Evolutionary conservation across 1,139 yeast species (phyloP), one percentile per base, ranked within the genome.

Genomic region (Pichia sp.): DNA sequence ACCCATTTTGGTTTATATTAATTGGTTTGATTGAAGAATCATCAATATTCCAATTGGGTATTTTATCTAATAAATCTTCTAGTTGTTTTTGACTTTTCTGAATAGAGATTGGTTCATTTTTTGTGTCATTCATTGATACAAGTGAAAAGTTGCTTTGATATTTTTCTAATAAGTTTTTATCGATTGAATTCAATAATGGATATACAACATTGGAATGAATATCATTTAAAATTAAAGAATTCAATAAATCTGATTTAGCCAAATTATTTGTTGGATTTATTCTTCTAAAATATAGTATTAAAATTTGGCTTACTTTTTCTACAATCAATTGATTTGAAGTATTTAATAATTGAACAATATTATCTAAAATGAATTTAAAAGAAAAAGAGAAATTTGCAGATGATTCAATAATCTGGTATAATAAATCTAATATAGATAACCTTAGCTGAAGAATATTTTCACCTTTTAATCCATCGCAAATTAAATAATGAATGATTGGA

Each of bases 401-500:
- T 42, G 67, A 63, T 26, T 68, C 65, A 32, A 67, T 66, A 29
- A 76, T 59, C 44, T 70, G 62, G 2, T 61, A 55, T 2, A 76
- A 58, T 55, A 74, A 61, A 5, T 58, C 56, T 10, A 78, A 57
- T 1, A 73, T 63, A 51, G 78, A 83, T 6, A 70, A 32, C 11
- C 62, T 2, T 67, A 58, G 49, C 70, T 69, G 7, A 6, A 11
- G 25, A 4, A 7, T n/a, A 11, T 10, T 11, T 71, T 58, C 9
- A 29, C 73, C 74, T 18, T 65, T 60, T 40, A 85, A 69, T 0
- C 86, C 90, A n/a, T 68, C 60, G 4, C 75, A 76, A 26, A 71
- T 66, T 31, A 86, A 56, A 6, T 63, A 62, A 5, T 61, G 54
- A 52, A 84, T 89, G 7, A 83, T 81, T 2, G 30, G 34, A 35